Base-by-base conservation (phyloP, 176 grass and related monocot genomes). In the Aegilops umbellulata region DNA sequence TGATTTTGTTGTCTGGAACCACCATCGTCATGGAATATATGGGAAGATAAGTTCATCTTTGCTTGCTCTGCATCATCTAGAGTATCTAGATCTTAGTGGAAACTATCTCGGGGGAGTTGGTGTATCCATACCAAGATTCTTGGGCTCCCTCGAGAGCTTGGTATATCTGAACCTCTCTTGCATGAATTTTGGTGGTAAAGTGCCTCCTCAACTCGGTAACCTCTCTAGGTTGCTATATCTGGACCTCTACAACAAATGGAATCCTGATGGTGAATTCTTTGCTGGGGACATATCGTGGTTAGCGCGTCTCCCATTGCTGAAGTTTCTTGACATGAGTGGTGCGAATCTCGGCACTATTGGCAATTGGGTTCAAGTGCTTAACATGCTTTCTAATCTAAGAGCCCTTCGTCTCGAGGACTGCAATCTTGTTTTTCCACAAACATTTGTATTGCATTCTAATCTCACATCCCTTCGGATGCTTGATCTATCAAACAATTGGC, bases 121-220 rank as follows among this genome's bases (percentile, higher is more conserved):
- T 14, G 23, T 26, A 3, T 7, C 38, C 39, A 74, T 74, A 74
- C 70, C 70, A 12, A 46, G n/a, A 46, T 74, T 74, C 39, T 74
- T 74, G 6, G 38, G 12, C 12, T 74, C 38, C n/a, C 23, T 74
- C 12, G 12, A 46, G 44, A 17, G 70, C 70, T 46, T 74, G 70
- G 23, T 46, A 74, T 46, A 74, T 74, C 70, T 74, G 6, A 74
- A 74, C 39, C 70, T 74, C 70, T 74, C 70, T 8, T 74, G 2
- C 39, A 74, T 46, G 70, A 6, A 74, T 26, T 74, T 74, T 74
- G n/a, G 4, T 74, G 70, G 70, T 46, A 26, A 74, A 44, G 70
- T 74, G 70, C 70, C 70, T 74, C 70, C 70, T 74, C 70, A 74
- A 46, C 6, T 74, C 24, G 70, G 70, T 74, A 74, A 74, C 70